Percentiles rank a stretch among this genome's conserved stretches.
phyloP scores from a whole-genome alignment of 768 basidiomycete species.

The Panellus pusillus region DNA sequence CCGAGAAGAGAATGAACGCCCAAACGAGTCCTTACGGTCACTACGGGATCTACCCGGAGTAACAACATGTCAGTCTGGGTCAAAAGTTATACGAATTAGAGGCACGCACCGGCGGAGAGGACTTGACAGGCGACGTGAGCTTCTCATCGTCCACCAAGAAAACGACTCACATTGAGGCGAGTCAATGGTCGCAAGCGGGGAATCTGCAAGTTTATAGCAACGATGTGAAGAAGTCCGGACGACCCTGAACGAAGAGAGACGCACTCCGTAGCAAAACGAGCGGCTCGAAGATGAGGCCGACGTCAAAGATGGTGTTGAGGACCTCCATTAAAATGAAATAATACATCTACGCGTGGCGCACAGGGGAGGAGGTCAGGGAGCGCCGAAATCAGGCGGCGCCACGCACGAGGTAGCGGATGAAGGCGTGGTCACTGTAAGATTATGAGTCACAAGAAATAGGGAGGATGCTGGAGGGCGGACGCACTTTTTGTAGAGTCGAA shows the following conservation, averaged over 20 bases:
- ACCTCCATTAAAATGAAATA: slow-evolving; percentile 18
- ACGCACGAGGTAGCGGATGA: slow-evolving; percentile 13
- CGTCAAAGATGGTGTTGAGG: slow-evolving; percentile 14
- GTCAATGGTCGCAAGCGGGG: not conserved
- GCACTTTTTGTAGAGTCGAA: slow-evolving; percentile 18
- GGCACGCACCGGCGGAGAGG: slow-evolving; percentile 7
- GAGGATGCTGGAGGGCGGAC: not conserved
- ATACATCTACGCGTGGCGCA: slow-evolving; percentile 4
- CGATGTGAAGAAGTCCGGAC: not conserved
- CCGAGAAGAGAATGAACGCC: too few relatives aligned
- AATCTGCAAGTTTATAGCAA: not conserved
- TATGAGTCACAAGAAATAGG: not conserved
- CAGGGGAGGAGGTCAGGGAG: not conserved
- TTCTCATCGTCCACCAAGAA: not conserved
- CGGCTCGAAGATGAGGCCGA: slow-evolving; percentile 19
- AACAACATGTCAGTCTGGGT: not conserved
- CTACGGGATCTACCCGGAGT: slow-evolving; percentile 6
- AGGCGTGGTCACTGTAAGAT: slow-evolving; percentile 5
- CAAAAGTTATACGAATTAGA: too few relatives aligned
- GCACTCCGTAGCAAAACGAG: slow-evolving; percentile 12
- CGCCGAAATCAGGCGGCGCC: not conserved
- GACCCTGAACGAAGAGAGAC: not conserved
- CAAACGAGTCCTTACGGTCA: slow-evolving; percentile 9
- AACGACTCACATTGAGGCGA: slow-evolving; percentile 1
- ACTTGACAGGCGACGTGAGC: not conserved